Evolutionary conservation across 345 rosid species (phyloP).

Genomic region (Gynandropsis gynandra): DNA sequence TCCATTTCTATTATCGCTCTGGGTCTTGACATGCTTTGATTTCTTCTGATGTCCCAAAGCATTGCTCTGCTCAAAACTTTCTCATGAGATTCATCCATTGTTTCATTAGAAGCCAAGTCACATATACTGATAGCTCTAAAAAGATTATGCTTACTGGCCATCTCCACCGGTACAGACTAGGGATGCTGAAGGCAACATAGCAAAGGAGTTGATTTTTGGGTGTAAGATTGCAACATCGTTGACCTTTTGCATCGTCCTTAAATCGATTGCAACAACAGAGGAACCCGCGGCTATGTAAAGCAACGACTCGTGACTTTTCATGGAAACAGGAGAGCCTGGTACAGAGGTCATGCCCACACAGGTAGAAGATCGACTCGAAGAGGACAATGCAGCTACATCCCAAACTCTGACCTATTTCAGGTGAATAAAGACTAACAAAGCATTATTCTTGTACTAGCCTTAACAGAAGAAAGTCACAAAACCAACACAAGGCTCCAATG

Average conservation of each 20-base stretch:
- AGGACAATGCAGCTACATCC: slow-evolving; percentile 44
- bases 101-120: background rate
- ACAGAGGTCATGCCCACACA: slow-evolving; percentile 60
- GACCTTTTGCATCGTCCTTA: slow-evolving; percentile 63
- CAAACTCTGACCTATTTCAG: slow-evolving; percentile 53
- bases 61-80: slow-evolving; percentile 34
- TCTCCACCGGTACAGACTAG: slow-evolving; percentile 50
- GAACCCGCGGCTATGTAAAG: slow-evolving; percentile 63
- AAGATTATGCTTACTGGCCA: slow-evolving; percentile 39
- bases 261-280: slow-evolving; percentile 44
- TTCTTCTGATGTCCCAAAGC: slow-evolving; percentile 59
- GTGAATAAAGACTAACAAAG: background rate
- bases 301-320: slow-evolving; percentile 53
- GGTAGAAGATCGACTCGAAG: slow-evolving; percentile 50
- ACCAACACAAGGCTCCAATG: background rate
- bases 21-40: slow-evolving; percentile 25
- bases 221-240: slow-evolving; percentile 27
- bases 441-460: background rate
- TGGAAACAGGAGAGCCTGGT: slow-evolving; percentile 37
- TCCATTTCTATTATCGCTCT: slow-evolving; percentile 45
- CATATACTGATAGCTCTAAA: background rate
- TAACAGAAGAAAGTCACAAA: too few species aligned
- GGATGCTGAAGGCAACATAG: slow-evolving; percentile 39
- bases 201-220: slow-evolving; percentile 39
- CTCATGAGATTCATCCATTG: background rate